These are phyloP conservation scores for Russula vinacea DNA, from an alignment of 768 basidiomycete species.

Conservation along the genomic window DNA sequence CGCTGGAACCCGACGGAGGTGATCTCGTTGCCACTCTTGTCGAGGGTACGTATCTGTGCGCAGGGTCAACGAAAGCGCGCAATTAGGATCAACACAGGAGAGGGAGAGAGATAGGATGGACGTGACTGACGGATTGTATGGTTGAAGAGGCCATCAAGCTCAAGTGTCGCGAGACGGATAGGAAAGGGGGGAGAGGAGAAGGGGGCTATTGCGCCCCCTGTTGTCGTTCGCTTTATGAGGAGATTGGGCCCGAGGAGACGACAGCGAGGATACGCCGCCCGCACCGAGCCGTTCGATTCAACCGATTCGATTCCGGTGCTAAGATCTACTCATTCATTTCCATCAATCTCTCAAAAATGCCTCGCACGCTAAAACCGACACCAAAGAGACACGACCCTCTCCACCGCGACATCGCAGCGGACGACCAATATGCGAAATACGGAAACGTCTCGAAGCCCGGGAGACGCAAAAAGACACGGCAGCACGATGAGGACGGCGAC, in stretches of 20 bases:
- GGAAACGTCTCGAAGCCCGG: constrained; percentile 74
- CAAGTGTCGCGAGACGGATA: neutral
- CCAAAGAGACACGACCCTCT: constrained; percentile 84
- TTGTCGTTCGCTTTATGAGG: neutral
- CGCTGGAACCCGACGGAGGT: constrained; percentile 75
- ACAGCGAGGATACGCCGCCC: neutral
- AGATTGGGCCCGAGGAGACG: neutral
- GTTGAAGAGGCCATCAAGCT: constrained; percentile 19
- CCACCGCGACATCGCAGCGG: constrained; percentile 76
- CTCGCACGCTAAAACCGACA: constrained; percentile 52
- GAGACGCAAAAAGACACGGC: constrained; percentile 63
- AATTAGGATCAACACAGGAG: neutral
- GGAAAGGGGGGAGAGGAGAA: neutral
- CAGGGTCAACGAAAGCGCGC: neutral
- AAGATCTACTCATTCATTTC: neutral
- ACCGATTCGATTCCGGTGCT: neutral
- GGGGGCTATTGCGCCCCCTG: neutral
- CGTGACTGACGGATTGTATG: constrained; percentile 11
- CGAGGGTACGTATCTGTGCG: constrained; percentile 57
- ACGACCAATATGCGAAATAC: constrained; percentile 74
- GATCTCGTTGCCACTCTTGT: constrained; percentile 74
- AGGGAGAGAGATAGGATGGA: neutral
- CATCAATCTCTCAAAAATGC: constrained; percentile 45
- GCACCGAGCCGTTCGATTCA: neutral
- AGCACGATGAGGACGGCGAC: constrained; percentile 56